These are phyloP conservation scores for Pyrenochaeta sp. DNA, from an alignment of 2,329 filamentous ascomycete genomes.

Conservation along the genomic window DNA sequence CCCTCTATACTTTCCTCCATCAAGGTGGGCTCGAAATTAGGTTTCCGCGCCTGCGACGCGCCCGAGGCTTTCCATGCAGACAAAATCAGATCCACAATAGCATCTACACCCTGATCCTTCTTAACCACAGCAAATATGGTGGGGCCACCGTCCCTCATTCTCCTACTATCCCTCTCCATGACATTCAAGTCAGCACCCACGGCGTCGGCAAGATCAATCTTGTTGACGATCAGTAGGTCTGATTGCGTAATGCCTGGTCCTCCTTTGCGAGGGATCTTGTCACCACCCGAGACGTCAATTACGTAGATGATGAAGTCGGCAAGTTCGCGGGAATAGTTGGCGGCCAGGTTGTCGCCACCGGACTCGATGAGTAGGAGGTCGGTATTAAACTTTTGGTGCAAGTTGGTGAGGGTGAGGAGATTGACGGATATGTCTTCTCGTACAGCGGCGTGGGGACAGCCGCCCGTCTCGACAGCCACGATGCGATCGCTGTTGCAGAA, in stretches of 20 bases:
- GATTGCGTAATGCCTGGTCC: constrained; percentile 97
- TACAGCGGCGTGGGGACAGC: constrained; percentile 95
- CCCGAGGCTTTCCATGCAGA: constrained; percentile 94
- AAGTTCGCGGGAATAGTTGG: constrained; percentile 94
- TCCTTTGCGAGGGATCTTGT: constrained; percentile 96
- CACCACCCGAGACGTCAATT: constrained; percentile 94
- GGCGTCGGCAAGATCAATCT: constrained; percentile 91
- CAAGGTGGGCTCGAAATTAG: constrained; percentile 42
- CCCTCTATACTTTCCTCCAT: constrained; percentile 36
- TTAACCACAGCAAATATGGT: constrained; percentile 99
- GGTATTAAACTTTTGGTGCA: constrained; percentile 80
- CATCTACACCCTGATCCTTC: constrained; percentile 81
- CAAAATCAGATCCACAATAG: constrained; percentile 86
- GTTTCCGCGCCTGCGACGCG: constrained; percentile 59
- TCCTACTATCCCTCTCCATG: constrained; percentile 93
- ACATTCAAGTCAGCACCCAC: constrained; percentile 90
- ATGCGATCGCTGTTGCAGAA: constrained; percentile 67
- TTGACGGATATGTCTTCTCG: constrained; percentile 97
- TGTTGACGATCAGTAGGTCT: constrained; percentile 93
- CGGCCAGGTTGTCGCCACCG: constrained; percentile 94
- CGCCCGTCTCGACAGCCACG: constrained; percentile 95
- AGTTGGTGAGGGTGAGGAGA: constrained; percentile 87
- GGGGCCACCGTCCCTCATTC: constrained; percentile 93
- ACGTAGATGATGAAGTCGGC: constrained; percentile 99
- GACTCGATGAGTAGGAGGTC: constrained; percentile 94